Evolutionary conservation across 2,329 filamentous ascomycete species (phyloP).

Genomic region (Macrophomina phaseolina): DNA sequence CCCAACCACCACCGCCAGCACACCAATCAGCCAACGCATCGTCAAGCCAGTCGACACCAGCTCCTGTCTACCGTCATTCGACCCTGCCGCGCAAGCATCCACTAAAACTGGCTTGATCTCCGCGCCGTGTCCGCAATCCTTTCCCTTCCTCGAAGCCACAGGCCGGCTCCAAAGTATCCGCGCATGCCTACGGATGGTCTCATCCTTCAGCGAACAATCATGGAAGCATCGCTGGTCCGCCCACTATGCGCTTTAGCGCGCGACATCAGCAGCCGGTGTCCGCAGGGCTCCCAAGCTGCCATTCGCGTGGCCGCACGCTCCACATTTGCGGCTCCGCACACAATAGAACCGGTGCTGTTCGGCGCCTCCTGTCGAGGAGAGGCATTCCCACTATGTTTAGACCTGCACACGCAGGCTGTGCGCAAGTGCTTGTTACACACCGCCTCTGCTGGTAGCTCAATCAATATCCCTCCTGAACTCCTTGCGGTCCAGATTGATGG

Average conservation of each 20-base stretch:
- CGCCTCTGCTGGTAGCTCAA: neutral
- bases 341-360: neutral
- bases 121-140: neutral
- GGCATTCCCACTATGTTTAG: neutral
- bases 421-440: neutral
- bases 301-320: constrained; percentile 20
- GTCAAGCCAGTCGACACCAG: neutral
- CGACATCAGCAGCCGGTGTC: neutral
- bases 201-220: neutral
- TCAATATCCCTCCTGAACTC: neutral
- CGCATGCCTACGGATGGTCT: too few relatives aligned
- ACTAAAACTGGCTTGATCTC: neutral
- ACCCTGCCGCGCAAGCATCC: too few relatives aligned
- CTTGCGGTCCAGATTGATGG: too few relatives aligned
- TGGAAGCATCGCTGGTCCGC: too few relatives aligned
- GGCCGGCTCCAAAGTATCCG: too few relatives aligned
- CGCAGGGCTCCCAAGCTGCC: neutral
- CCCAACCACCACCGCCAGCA: neutral
- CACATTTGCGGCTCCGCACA: constrained; percentile 22
- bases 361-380: neutral
- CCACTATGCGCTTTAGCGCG: neutral
- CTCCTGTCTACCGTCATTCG: too few relatives aligned
- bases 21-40: neutral
- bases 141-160: neutral
- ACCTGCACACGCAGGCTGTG: neutral